Conservation (phyloP, 2,329 filamentous ascomycete genomes). For the Chaetomium sp. region DNA sequence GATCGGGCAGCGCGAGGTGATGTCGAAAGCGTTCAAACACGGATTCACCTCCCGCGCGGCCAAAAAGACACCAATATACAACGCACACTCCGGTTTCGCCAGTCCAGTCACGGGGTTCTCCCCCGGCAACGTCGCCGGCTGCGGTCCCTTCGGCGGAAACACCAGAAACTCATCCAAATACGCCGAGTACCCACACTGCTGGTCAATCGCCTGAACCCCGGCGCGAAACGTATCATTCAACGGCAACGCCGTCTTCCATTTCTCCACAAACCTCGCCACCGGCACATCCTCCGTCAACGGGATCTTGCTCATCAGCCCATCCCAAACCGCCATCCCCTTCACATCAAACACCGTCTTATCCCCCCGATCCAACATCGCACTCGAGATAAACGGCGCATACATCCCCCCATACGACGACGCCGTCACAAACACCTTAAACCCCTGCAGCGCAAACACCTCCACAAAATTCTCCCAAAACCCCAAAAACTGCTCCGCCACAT, state of each 20-base stretch:
- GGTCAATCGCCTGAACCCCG: neutral
- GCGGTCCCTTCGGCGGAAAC: neutral
- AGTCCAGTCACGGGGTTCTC: neutral
- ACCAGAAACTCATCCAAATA: slow-evolving; percentile 6
- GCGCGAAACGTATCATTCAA: slow-evolving; percentile 7
- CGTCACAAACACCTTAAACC: slow-evolving; percentile 61
- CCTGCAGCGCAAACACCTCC: slow-evolving; percentile 56
- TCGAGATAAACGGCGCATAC: slow-evolving; percentile 7
- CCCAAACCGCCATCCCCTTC: slow-evolving; percentile 9
- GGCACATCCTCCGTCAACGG: slow-evolving; percentile 1
- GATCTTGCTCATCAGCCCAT: slow-evolving; percentile 4
- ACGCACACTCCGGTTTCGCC: neutral
- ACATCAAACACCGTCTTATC: slow-evolving; percentile 1
- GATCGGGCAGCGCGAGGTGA: slow-evolving; percentile 4
- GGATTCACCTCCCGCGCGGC: slow-evolving; percentile 4
- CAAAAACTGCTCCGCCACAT: slow-evolving; percentile 60
- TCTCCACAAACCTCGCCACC: neutral
- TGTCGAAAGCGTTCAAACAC: slow-evolving; percentile 2
- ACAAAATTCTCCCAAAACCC: slow-evolving; percentile 72
- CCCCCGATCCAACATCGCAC: slow-evolving; percentile 8
- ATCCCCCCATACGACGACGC: slow-evolving; percentile 33
- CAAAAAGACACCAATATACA: neutral
- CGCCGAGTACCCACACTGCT: slow-evolving; percentile 4
- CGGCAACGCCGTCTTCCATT: neutral
- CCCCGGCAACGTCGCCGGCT: slow-evolving; percentile 1